Conservation (phyloP, 345 rosid genomes). For the Hibiscus trionum region DNA sequence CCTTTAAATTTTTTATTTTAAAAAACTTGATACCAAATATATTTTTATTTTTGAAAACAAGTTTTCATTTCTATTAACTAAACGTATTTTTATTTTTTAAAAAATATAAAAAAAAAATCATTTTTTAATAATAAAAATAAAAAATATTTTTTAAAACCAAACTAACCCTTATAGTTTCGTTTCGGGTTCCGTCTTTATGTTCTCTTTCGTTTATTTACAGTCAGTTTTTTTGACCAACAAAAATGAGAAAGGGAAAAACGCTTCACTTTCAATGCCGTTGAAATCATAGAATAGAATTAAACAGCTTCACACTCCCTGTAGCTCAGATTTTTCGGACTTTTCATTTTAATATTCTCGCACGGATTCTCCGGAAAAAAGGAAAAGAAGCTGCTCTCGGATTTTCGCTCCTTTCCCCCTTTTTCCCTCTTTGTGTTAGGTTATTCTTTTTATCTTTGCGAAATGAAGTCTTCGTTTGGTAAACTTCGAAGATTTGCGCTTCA, state of each 20-base stretch:
- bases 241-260: not conserved
- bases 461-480: constrained; percentile 72
- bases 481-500: constrained; percentile 65
- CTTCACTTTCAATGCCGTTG: constrained; percentile 41
- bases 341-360: not conserved
- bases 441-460: constrained; percentile 9
- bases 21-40: too few relatives aligned
- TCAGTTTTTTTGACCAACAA: constrained; percentile 23
- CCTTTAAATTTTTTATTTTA: too few relatives aligned
- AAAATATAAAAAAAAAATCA: too few relatives aligned
- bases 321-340: constrained; percentile 3
- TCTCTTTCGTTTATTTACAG: constrained; percentile 13
- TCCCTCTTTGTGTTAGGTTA: too few relatives aligned
- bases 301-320: constrained; percentile 16
- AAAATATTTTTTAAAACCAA: too few relatives aligned
- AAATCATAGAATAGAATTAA: constrained; percentile 30
- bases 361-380: constrained; percentile 7
- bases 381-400: not conserved
- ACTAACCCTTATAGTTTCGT: not conserved
- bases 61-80: too few relatives aligned
- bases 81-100: too few relatives aligned
- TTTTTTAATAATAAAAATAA: too few relatives aligned
- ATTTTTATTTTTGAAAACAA: too few relatives aligned
- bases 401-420: not conserved
- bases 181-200: constrained; percentile 21